phyloP scores from a whole-genome alignment of 2,329 filamentous ascomycete species.

The Alternaria sp. region DNA sequence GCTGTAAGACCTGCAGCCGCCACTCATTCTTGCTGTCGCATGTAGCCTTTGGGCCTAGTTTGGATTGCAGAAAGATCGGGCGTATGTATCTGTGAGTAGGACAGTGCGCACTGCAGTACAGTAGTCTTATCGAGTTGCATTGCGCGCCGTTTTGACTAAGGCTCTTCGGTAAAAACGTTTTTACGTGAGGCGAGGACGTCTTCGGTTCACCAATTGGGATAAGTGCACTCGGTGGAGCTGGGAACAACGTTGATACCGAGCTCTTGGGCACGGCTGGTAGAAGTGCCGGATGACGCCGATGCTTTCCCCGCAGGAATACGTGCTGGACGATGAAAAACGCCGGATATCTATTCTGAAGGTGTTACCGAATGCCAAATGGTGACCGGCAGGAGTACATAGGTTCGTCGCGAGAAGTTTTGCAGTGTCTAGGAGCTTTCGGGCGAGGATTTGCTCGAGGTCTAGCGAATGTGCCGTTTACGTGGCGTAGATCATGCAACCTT shows the following conservation, averaged over 20 bases:
- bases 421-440: not conserved
- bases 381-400: not conserved
- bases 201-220: slow-evolving; percentile 18
- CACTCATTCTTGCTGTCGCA: slow-evolving; percentile 27
- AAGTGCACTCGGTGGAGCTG: slow-evolving; percentile 19
- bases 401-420: not conserved
- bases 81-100: slow-evolving; percentile 23
- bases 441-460: not conserved
- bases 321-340: not conserved
- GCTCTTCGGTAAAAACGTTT: slow-evolving; percentile 41
- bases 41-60: slow-evolving; percentile 26
- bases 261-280: not conserved
- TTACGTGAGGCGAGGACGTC: slow-evolving; percentile 28
- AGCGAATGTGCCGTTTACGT: slow-evolving; percentile 7
- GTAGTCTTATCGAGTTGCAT: slow-evolving; percentile 48
- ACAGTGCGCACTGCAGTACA: slow-evolving; percentile 27
- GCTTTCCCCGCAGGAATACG: not conserved
- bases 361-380: not conserved
- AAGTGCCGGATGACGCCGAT: not conserved
- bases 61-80: slow-evolving; percentile 24
- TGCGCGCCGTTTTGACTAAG: slow-evolving; percentile 42
- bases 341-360: not conserved
- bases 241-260: slow-evolving; percentile 15
- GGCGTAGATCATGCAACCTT: too few species aligned
- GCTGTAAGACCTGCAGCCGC: slow-evolving; percentile 24